Conservation (phyloP, 345 rosid genomes). For the Brassica napus region DNA sequence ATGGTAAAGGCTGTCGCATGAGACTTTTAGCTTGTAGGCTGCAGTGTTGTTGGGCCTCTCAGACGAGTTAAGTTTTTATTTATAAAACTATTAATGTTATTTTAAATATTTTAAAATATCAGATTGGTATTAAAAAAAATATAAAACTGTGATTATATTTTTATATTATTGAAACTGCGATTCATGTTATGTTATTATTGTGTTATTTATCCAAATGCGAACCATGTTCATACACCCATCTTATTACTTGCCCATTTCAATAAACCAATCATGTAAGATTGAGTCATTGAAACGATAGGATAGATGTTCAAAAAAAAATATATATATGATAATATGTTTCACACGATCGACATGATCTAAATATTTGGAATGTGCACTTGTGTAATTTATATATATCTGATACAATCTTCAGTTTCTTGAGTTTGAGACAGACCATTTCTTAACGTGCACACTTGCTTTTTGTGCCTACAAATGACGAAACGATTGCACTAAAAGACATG, state of each 20-base stretch:
- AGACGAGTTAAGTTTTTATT: not conserved
- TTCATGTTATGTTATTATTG: not conserved
- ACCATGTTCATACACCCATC: not conserved
- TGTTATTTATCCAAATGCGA: not conserved
- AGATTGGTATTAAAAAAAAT: not conserved
- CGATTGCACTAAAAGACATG: not conserved
- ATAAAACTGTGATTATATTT: not conserved
- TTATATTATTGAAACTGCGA: not conserved
- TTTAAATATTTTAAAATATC: not conserved
- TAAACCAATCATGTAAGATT: not conserved
- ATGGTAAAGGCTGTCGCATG: not conserved
- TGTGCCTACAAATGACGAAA: not conserved
- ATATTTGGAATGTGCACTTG: not conserved
- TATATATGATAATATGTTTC: not conserved
- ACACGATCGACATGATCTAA: not conserved
- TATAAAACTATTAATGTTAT: not conserved
- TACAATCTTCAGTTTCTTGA: not conserved
- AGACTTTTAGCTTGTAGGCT: not conserved
- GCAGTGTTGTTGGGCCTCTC: not conserved
- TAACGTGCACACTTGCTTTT: constrained; percentile 16
- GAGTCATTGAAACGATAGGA: not conserved
- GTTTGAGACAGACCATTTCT: not conserved
- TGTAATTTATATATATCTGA: not conserved
- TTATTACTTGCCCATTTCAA: not conserved
- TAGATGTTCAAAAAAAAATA: too few relatives aligned